Conservation (phyloP, 176 grass and related monocot genomes). For the Aegilops longissima region DNA sequence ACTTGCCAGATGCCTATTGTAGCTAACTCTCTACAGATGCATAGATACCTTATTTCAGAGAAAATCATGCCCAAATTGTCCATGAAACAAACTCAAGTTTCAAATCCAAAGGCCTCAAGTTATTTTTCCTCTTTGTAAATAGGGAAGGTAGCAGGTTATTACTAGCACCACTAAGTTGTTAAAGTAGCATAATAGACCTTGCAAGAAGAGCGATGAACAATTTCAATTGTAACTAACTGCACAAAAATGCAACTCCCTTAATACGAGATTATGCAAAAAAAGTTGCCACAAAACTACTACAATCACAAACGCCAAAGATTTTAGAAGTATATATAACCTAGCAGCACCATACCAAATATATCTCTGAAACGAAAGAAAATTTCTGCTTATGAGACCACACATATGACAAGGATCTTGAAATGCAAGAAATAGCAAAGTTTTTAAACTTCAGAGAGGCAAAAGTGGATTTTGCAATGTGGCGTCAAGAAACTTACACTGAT, state of each 20-base stretch:
- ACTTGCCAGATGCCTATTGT: background rate
- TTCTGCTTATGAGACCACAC: background rate
- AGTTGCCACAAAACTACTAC: background rate
- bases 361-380: background rate
- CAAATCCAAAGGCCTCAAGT: background rate
- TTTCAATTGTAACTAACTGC: background rate
- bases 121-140: background rate
- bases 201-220: background rate
- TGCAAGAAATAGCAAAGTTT: background rate
- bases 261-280: background rate
- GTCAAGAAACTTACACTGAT: slow-evolving; percentile 47
- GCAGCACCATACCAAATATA: background rate
- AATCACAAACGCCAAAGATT: background rate
- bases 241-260: background rate
- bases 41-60: background rate
- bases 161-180: background rate
- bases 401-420: background rate
- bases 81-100: background rate
- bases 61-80: background rate
- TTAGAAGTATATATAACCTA: background rate
- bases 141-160: background rate
- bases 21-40: background rate
- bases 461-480: background rate
- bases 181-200: background rate
- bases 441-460: background rate